Base-by-base conservation (phyloP, 164 flowering plant genomes). In the Kingdonia uniflora region DNA sequence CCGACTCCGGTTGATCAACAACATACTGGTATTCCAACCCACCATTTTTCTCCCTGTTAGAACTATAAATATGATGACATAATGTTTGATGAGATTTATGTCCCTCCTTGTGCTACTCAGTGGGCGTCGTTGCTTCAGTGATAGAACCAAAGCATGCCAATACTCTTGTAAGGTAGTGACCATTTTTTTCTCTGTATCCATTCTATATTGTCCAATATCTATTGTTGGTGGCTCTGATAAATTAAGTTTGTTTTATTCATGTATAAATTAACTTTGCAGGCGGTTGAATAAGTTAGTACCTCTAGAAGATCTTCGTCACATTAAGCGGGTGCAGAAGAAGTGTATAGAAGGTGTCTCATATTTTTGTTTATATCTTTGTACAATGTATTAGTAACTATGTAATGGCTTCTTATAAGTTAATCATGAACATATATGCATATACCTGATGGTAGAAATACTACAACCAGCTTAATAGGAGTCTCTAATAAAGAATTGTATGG, bases 81-180 rank as follows among this genome's bases (percentile, higher is more conserved):
- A 14, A 29, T 35, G 23, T 41, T 11, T 53, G 24, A 52, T 58
- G n/a, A 44, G 44, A n/a, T 41, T 42, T 56, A 8, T 54, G n/a
- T 57, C 14, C 51, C 14, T 13, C 33, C 14, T 29, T 33, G 21
- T 33, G 29, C 13, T 42, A 1, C 57, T 1, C 74, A 85, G 91
- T 82, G 45, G 58, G 77, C 58, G 95, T 83, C 0, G 48, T 71
- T 64, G 86, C 87, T 64, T 59, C 89, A 6, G 51, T 26, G 1
- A 68, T 91, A 42, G 85, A 91, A 29, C 86, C 97, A 13, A 79
- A 76, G 69, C 53, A 65, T 38, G 79, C 90, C 56, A 80, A 85
- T 63, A 65, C 75, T 61, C 59, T 87, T 42, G 58, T 87, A 22
- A 84, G 97, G 95, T 89, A 43, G 44, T 62, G 40, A 14, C 21